Evolutionary conservation across 164 flowering plant species (phyloP).

Genomic region (Stephania japonica): DNA sequence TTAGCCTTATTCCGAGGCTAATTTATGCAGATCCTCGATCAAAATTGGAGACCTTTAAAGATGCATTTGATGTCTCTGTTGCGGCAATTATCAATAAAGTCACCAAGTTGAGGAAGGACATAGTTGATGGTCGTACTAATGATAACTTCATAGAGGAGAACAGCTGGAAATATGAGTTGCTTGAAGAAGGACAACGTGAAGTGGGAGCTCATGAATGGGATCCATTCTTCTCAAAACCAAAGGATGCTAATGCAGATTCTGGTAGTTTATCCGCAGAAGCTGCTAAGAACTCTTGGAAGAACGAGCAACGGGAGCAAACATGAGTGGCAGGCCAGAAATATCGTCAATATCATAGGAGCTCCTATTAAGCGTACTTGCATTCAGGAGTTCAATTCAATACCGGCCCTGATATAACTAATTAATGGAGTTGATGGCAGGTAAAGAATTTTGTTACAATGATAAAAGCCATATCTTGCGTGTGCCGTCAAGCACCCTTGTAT

Average conservation of each 20-base stretch:
- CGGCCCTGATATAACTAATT: conserved; percentile 6
- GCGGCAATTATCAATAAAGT: conserved; percentile 75
- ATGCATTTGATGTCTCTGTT: conserved; percentile 92
- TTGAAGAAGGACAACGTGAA: conserved; percentile 73
- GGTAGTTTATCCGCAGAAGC: conserved; percentile 50
- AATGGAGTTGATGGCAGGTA: conserved; percentile 15
- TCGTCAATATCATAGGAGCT: not conserved
- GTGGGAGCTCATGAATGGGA: conserved; percentile 92
- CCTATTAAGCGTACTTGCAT: conserved; percentile 1
- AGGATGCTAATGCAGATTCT: conserved; percentile 44
- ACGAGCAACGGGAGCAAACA: conserved; percentile 57
- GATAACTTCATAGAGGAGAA: conserved; percentile 73
- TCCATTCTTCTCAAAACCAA: conserved; percentile 84
- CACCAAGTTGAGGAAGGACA: conserved; percentile 67
- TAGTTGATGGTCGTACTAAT: conserved; percentile 53
- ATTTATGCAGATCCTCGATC: conserved; percentile 92
- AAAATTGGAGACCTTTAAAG: conserved; percentile 70
- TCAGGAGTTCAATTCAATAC: conserved; percentile 13
- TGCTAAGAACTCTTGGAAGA: conserved; percentile 78
- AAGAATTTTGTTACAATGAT: conserved; percentile 7
- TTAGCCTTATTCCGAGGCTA: conserved; percentile 63
- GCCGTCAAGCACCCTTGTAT: conserved; percentile 5
- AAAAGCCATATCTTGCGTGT: conserved; percentile 5
- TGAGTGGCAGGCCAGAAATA: conserved; percentile 21
- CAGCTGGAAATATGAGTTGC: conserved; percentile 82